phyloP scores from a whole-genome alignment of 2,329 filamentous ascomycete genomes.

The Colletotrichum simmondsii region DNA sequence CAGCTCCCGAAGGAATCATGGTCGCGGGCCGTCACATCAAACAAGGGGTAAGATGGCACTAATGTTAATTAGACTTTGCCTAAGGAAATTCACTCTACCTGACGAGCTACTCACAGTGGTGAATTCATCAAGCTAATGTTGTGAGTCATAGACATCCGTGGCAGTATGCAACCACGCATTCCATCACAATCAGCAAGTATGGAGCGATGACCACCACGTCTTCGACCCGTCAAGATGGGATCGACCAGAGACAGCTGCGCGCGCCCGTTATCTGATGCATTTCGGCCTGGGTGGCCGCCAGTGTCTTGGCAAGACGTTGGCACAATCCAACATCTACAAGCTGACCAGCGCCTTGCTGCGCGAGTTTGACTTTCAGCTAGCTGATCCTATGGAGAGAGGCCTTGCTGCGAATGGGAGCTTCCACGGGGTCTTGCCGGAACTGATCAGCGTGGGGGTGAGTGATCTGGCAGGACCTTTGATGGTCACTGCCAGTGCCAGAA shows the following conservation, averaged over 20 bases:
- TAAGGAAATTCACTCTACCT: background rate
- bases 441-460: slow-evolving; percentile 22
- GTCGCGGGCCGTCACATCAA: slow-evolving; percentile 11
- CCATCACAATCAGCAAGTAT: slow-evolving; percentile 15
- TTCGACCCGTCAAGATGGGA: slow-evolving; percentile 17
- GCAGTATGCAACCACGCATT: slow-evolving; percentile 21
- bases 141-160: background rate
- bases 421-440: background rate
- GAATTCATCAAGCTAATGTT: background rate
- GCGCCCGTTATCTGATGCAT: slow-evolving; percentile 20
- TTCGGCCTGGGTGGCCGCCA: slow-evolving; percentile 23
- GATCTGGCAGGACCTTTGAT: slow-evolving; percentile 1
- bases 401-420: background rate
- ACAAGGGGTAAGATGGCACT: background rate
- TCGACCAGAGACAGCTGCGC: background rate
- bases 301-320: slow-evolving; percentile 20
- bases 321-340: slow-evolving; percentile 25
- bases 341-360: slow-evolving; percentile 7
- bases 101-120: background rate
- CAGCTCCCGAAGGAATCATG: slow-evolving; percentile 10
- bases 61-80: background rate
- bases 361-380: slow-evolving; percentile 10
- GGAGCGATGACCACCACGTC: slow-evolving; percentile 5
- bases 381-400: background rate
- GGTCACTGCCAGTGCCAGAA: background rate